Base-by-base conservation (phyloP, 2,329 filamentous ascomycete species). In the Pyrenophora tritici-repentis region DNA sequence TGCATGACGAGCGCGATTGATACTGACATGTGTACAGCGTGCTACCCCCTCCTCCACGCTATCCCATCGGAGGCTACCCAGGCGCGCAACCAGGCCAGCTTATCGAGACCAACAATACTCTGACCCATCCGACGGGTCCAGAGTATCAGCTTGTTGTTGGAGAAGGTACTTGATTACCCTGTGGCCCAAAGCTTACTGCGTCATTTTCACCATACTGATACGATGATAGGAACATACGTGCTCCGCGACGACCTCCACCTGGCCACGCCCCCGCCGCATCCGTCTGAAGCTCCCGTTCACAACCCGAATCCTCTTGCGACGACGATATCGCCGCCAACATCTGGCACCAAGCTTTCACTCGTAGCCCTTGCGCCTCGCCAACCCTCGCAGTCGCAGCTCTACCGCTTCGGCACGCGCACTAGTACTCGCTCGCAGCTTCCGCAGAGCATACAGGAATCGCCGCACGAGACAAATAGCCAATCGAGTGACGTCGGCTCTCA, bases 281-380 rank as follows among this genome's bases (percentile, higher is more conserved):
- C 94, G 17, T 96, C 92, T 55, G 94, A 99, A 79, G 87, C 90
- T 10, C 92, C 91, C 17, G 78, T 92, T 34, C 77, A 89, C 50
- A 97, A 95, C 68, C 88, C 90, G 37, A 99, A 97, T 68, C 94
- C 94, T 20, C 84, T 99, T 35, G 88, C 91, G 33, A 97, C 93
- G 5, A 88, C 83, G 14, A 87, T 91, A 4, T 86, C 88, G 45
- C 90, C 92, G n/a, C 91, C 90, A 3, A 91, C 88, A 1, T 82
- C 85, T 4, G 94, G 94, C 47, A 93, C 92, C 31, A 94, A 89
- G 71, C 73, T 97, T 32, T 94, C 92, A 0, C 79, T 96, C 12
- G 79, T 93, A 29, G 85, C 83, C 47, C 78, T 95, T 47, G 86
- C 89, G 48, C 81, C 83, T 12, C 74, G 75, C 46, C 73, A 71